Base-by-base conservation (phyloP, 108 stramenopile genomes). In the Aurantiochytrium sp. region DNA sequence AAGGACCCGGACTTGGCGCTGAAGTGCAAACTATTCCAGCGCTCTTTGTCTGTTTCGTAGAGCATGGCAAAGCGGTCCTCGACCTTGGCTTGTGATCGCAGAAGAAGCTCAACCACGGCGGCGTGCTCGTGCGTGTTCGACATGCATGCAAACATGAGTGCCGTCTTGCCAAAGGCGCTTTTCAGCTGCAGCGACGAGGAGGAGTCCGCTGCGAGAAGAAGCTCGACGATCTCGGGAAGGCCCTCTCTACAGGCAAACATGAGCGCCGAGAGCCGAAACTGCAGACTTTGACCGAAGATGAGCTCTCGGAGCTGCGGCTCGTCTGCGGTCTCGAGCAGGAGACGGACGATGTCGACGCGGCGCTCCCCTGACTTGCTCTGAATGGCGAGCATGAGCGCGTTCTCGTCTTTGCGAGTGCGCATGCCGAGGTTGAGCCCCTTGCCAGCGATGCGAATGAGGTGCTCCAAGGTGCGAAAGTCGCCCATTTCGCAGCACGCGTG, bases 401-500 rank as follows among this genome's bases (percentile, higher is more conserved):
- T 81, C 3, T 81, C 73, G 30, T 81, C 73, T 48, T 48, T 41
- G n/a, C 45, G 21, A 22, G 73, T 81, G 42, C 73, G 73, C 45
- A 48, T 30, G n/a, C 42, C 39, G 30, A 81, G 45, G 45, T 81
- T 48, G 24, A 81, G 73, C 2, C 39, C n/a, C 45, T 81, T 41
- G 42, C 45, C 73, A 21, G 73, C 45, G 6, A 81, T 42, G 17
- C 39, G n/a, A 30, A 81, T 41, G 0, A 81, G 27, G 19, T 81
- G 45, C 45, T 48, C 27, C 36, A 81, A 24, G 10, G 45, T 41
- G n/a, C 30, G 24, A 4, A 81, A 6, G 32, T 81, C 45, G 1
- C 73, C 73, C 42, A 48, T 81, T 48, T 81, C 73, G 32, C 73
- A 81, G 73, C 73, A 81, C 10, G 73, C 73, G 24, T 81, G 73